Conservation (phyloP, 2,329 filamentous ascomycete genomes). For the Phialophora verrucosa region DNA sequence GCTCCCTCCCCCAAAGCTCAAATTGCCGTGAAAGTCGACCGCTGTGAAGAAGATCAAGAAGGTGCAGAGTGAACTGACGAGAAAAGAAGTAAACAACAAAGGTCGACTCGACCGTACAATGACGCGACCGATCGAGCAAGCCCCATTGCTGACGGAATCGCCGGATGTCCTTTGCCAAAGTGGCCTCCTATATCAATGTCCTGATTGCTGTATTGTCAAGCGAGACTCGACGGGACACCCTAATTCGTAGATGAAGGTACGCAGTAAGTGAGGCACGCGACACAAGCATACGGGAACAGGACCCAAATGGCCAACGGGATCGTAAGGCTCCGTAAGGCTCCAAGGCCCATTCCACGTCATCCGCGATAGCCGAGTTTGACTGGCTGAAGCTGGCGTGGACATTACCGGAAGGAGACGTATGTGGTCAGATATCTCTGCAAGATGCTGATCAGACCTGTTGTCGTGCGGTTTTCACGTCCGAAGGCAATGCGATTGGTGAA, state of each 20-base stretch:
- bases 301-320: slow-evolving; percentile 1
- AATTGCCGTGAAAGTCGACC: neutral
- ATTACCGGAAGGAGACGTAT: neutral
- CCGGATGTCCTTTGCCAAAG: slow-evolving; percentile 14
- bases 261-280: slow-evolving; percentile 14
- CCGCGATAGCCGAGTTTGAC: slow-evolving; percentile 6
- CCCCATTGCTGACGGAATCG: slow-evolving; percentile 7
- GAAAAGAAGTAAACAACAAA: slow-evolving; percentile 4
- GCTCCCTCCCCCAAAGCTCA: neutral
- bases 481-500: slow-evolving; percentile 4
- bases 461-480: neutral
- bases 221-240: slow-evolving; percentile 6
- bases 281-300: slow-evolving; percentile 3
- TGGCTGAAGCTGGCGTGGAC: slow-evolving; percentile 7
- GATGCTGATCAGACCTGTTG: neutral
- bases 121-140: neutral
- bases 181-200: neutral
- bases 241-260: slow-evolving; percentile 9
- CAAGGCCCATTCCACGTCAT: slow-evolving; percentile 16
- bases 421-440: slow-evolving; percentile 2
- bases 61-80: neutral
- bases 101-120: neutral
- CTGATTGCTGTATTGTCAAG: slow-evolving; percentile 8
- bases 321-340: slow-evolving; percentile 14
- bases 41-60: neutral